A percentile compares a stretch with the other conserved stretches of the same genome.
phyloP scores from a whole-genome alignment of 805 yeast species.

The Monosporozyma unispora region DNA sequence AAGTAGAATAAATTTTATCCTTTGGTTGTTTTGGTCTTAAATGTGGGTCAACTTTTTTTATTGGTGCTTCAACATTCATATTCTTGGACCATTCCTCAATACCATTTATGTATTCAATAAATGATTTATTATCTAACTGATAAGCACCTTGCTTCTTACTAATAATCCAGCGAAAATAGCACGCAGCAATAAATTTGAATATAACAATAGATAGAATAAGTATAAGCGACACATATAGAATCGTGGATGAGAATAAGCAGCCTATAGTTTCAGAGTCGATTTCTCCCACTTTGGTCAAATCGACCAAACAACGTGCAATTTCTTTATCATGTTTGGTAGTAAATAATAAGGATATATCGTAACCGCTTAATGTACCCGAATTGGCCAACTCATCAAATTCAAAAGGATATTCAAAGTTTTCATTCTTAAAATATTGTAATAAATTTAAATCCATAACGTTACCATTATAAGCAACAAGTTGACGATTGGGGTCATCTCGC shows the following conservation, averaged over 20 bases:
- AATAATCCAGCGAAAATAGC: conserved; percentile 80
- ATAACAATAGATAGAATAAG: conserved; percentile 77
- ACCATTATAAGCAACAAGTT: conserved; percentile 83
- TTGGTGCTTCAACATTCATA: conserved; percentile 41
- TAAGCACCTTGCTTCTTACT: conserved; percentile 77
- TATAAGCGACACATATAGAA: conserved; percentile 68
- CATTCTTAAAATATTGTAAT: conserved; percentile 62
- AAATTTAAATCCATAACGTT: conserved; percentile 74
- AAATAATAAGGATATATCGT: conserved; percentile 69
- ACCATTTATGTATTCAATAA: conserved; percentile 54
- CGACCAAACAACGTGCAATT: conserved; percentile 74
- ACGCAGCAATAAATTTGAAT: conserved; percentile 73
- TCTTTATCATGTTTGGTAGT: conserved; percentile 56
- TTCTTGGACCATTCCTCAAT: conserved; percentile 85
- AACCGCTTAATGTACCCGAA: conserved; percentile 47
- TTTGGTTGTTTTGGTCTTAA: conserved; percentile 41
- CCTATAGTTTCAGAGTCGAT: conserved; percentile 87
- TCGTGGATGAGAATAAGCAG: conserved; percentile 83
- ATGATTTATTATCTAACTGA: conserved; percentile 45
- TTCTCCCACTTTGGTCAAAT: conserved; percentile 80
- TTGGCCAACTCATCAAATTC: conserved; percentile 54
- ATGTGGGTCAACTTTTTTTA: conserved; percentile 42
- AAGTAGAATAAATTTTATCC: conserved; percentile 22
- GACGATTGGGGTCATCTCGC: conserved; percentile 48
- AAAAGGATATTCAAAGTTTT: conserved; percentile 64